These are phyloP conservation scores for Arthrinium phaeospermum DNA, from an alignment of 2,329 filamentous ascomycete species.

Conservation along the genomic window DNA sequence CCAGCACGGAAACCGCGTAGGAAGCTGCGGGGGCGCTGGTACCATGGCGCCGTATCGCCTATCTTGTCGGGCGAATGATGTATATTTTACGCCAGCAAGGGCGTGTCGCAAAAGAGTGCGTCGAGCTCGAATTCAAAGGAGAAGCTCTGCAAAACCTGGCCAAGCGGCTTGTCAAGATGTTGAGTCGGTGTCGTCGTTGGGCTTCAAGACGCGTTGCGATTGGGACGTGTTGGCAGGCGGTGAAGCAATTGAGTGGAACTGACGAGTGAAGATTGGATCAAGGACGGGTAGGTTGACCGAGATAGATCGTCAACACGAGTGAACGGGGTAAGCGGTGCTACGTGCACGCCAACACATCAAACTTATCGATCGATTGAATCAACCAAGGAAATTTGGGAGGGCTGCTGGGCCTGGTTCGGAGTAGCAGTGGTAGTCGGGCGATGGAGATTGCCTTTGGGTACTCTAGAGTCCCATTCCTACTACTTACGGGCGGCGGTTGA, in stretches of 20 bases:
- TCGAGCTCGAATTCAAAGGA: not conserved
- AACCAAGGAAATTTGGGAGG: conserved; percentile 7
- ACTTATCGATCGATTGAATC: conserved; percentile 6
- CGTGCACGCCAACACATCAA: conserved; percentile 17
- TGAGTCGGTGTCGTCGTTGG: conserved; percentile 8
- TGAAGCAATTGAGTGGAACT: conserved; percentile 16
- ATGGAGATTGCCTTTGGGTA: conserved; percentile 1
- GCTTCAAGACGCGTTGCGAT: conserved; percentile 16
- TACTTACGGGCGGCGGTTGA: not conserved
- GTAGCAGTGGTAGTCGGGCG: not conserved
- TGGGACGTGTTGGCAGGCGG: conserved; percentile 16
- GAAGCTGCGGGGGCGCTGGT: conserved; percentile 65
- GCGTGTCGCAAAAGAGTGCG: conserved; percentile 17
- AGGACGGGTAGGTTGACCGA: conserved; percentile 8
- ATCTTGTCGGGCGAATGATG: conserved; percentile 20
- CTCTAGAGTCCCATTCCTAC: conserved; percentile 12
- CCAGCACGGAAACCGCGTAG: conserved; percentile 87
- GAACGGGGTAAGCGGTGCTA: conserved; percentile 12
- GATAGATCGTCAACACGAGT: conserved; percentile 18
- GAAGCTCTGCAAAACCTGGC: not conserved
- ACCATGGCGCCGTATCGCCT: conserved; percentile 50
- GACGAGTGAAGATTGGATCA: conserved; percentile 11
- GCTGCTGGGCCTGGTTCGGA: not conserved
- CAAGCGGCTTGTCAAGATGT: conserved; percentile 1
- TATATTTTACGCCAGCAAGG: conserved; percentile 21